A percentile compares a stretch with the other conserved stretches of the same genome.
phyloP scores from a whole-genome alignment of 2,329 filamentous ascomycete species.

The Cordyceps fumosorosea region DNA sequence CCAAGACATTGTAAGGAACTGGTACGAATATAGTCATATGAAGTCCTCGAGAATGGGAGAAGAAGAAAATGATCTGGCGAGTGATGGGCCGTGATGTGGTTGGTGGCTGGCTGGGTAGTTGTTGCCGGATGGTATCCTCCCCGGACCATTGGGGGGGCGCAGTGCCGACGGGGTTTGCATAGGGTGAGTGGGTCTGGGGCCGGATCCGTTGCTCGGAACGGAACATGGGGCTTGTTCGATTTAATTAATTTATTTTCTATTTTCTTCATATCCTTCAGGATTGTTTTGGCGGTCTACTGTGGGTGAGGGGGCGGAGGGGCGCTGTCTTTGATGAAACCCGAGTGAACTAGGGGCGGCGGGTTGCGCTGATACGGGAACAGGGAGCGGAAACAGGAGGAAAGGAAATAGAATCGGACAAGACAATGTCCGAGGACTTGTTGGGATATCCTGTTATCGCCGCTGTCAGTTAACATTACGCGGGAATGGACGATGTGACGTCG shows the following conservation, averaged over 20 bases:
- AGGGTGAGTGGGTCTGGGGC: background rate
- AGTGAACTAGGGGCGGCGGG: background rate
- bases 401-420: background rate
- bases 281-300: background rate
- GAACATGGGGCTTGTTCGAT: background rate
- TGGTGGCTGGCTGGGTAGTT: background rate
- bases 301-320: background rate
- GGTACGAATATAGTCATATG: background rate
- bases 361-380: background rate
- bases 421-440: background rate
- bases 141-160: background rate
- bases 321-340: slow-evolving; percentile 2
- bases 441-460: background rate
- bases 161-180: background rate
- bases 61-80: background rate
- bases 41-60: background rate
- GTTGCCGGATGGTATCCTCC: background rate
- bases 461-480: background rate
- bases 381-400: background rate
- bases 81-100: background rate
- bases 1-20: too few species aligned
- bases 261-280: background rate
- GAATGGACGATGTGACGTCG: too few species aligned
- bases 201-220: background rate
- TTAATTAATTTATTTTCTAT: background rate